phyloP scores from a whole-genome alignment of 163 green algal species.

The Trebouxia gelatinosa region DNA sequence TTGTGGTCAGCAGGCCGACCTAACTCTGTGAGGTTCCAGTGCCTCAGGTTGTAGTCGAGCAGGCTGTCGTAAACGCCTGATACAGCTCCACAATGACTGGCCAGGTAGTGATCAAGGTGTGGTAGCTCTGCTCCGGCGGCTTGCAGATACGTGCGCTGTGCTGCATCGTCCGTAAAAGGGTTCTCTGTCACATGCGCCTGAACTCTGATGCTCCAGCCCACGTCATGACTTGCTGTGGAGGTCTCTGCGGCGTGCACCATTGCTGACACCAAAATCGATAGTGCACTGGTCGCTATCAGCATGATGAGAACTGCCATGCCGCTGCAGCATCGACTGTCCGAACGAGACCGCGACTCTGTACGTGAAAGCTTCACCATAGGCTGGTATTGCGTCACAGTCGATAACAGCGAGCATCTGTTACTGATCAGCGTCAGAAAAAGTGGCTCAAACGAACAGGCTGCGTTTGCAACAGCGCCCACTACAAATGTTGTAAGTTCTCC shows the following conservation, averaged over 20 bases:
- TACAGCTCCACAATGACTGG: not conserved
- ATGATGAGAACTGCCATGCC: not conserved
- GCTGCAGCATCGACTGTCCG: not conserved
- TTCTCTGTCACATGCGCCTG: not conserved
- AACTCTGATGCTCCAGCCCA: slow-evolving; percentile 4
- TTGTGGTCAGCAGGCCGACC: not conserved
- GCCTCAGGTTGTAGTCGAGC: not conserved
- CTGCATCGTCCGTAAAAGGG: not conserved
- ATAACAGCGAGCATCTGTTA: not conserved
- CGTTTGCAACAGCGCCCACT: too few species aligned
- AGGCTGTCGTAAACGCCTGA: not conserved
- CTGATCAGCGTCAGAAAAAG: not conserved
- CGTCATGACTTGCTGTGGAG: not conserved
- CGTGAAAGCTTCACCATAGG: too few species aligned
- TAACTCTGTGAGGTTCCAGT: not conserved
- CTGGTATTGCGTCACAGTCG: not conserved
- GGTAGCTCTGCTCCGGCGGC: not conserved
- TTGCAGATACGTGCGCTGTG: not conserved
- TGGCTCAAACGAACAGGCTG: not conserved
- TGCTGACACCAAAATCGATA: slow-evolving; percentile 7
- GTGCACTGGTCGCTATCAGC: not conserved
- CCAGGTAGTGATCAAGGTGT: not conserved
- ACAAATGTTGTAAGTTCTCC: too few species aligned
- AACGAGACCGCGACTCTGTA: too few species aligned
- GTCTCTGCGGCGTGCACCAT: not conserved